These are phyloP conservation scores for Chlamydomonas sphaeroides DNA, from an alignment of 139 green algal species.

Conservation along the genomic window DNA sequence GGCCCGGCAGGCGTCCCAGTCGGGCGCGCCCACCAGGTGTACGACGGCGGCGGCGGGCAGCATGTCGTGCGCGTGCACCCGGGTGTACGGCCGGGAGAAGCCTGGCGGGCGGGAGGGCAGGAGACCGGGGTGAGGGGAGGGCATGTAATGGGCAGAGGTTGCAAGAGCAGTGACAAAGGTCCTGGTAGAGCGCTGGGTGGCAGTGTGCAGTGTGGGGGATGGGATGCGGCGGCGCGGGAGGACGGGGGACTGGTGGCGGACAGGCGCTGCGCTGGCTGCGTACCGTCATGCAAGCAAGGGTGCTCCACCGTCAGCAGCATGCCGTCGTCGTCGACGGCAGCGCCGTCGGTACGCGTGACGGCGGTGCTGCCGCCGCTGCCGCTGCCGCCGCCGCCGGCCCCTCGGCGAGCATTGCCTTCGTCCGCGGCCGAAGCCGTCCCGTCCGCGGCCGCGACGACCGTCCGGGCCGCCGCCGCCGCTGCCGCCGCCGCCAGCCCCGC, in stretches of 20 bases:
- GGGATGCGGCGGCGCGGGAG: too few relatives aligned
- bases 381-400: neutral
- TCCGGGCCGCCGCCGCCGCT: neutral
- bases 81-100: conserved; percentile 60
- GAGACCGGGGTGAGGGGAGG: too few relatives aligned
- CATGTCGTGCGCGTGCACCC: conserved; percentile 42
- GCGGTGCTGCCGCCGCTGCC: too few relatives aligned
- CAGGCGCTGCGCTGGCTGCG: too few relatives aligned
- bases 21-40: conserved; percentile 48
- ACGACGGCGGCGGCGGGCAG: conserved; percentile 1
- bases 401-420: too few relatives aligned
- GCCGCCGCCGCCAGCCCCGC: conserved; percentile 15
- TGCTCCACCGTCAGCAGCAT: conserved; percentile 46
- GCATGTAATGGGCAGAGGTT: too few relatives aligned
- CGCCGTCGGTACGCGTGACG: neutral
- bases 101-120: conserved; percentile 23
- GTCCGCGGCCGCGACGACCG: neutral
- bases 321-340: neutral
- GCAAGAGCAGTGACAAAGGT: too few relatives aligned
- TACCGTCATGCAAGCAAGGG: conserved; percentile 74
- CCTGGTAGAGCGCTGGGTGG: too few relatives aligned
- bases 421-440: neutral
- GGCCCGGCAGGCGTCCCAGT: conserved; percentile 60
- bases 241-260: too few relatives aligned
- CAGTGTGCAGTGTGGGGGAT: too few relatives aligned